Conservation (phyloP, 345 rosid genomes). For the Murraya koenigii region DNA sequence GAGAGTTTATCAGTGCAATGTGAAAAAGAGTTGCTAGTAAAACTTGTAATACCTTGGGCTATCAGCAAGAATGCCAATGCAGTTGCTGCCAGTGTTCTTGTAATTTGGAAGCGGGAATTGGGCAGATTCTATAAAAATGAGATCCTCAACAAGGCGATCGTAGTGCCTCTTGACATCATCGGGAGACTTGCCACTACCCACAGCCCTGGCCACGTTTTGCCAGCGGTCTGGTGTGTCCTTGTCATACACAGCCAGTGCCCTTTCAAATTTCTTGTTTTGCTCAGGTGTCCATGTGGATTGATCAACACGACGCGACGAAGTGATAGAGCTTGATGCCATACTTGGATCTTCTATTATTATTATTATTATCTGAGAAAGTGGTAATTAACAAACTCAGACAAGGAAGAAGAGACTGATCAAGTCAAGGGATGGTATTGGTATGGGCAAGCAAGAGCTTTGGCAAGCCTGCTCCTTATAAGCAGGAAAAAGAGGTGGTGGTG, state of each 20-base stretch:
- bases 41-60: constrained; percentile 36
- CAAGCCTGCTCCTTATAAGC: constrained; percentile 42
- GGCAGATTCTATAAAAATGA: constrained; percentile 67
- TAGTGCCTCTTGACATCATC: constrained; percentile 86
- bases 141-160: constrained; percentile 78
- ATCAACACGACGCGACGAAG: constrained; percentile 40
- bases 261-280: constrained; percentile 85
- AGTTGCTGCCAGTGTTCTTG: constrained; percentile 30
- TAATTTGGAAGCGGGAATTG: constrained; percentile 67
- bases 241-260: constrained; percentile 76
- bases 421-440: constrained; percentile 43
- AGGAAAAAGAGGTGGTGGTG: constrained; percentile 22
- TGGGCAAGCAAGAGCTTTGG: constrained; percentile 31
- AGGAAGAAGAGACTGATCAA: constrained; percentile 26
- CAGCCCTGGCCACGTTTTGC: constrained; percentile 80
- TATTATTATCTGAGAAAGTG: no score
- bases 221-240: constrained; percentile 92
- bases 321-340: constrained; percentile 47
- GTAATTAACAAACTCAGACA: constrained; percentile 17
- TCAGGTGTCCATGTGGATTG: constrained; percentile 60
- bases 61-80: constrained; percentile 31
- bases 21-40: neutral
- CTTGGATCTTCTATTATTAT: neutral
- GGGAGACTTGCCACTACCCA: constrained; percentile 62
- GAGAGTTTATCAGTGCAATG: neutral